These are phyloP conservation scores for Botryotinia convoluta DNA, from an alignment of 2,329 filamentous ascomycete species.

Conservation along the genomic window DNA sequence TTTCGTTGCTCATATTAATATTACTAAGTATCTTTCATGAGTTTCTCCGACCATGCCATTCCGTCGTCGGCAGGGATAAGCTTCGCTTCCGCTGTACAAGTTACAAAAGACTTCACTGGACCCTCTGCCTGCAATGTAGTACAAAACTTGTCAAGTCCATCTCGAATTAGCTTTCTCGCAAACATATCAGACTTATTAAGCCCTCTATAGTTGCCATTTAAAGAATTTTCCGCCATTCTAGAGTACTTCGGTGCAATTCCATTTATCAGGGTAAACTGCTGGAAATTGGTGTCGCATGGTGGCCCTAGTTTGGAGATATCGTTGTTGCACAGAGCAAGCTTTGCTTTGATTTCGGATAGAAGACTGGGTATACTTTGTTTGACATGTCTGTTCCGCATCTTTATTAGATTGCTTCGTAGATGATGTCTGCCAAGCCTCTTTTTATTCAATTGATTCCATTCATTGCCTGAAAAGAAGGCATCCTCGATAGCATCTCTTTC, in stretches of 20 bases:
- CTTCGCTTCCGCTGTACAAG: constrained; percentile 19
- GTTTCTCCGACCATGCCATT: constrained; percentile 13
- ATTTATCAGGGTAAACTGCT: constrained; percentile 22
- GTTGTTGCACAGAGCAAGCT: constrained; percentile 18
- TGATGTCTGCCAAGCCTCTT: constrained; percentile 26
- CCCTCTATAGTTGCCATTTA: constrained; percentile 7
- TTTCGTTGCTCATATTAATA: not conserved
- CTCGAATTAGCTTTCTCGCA: constrained; percentile 2
- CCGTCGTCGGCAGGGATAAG: not conserved
- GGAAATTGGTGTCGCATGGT: constrained; percentile 19
- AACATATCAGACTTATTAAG: not conserved
- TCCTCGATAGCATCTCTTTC: constrained; percentile 23
- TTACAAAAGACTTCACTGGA: not conserved
- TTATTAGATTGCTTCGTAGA: constrained; percentile 23
- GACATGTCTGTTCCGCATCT: constrained; percentile 25
- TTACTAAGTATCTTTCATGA: constrained; percentile 10
- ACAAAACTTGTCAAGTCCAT: not conserved
- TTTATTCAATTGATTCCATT: constrained; percentile 24
- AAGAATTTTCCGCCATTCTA: not conserved
- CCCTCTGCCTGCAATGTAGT: not conserved
- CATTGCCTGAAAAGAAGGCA: constrained; percentile 23
- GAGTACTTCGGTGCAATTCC: constrained; percentile 3
- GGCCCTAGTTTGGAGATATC: constrained; percentile 21
- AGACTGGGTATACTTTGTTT: constrained; percentile 23
- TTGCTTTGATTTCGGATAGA: constrained; percentile 21